Percentiles rank a stretch among this genome's conserved stretches.
Conservation (phyloP, 352 stramenopile genomes). For the Phytophthora chlamydospora region DNA sequence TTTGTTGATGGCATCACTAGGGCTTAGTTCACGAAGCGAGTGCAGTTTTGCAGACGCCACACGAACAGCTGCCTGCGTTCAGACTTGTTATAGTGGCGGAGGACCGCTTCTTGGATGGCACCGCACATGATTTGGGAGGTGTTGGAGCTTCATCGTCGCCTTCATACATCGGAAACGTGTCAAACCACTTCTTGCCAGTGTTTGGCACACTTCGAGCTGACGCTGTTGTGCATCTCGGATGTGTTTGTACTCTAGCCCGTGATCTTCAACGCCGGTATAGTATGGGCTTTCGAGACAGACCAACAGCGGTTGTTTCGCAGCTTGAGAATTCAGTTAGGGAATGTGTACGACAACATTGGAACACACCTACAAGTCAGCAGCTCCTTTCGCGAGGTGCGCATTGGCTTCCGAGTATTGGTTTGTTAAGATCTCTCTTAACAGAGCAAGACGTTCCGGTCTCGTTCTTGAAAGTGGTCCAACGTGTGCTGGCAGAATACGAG, state of each 20-base stretch:
- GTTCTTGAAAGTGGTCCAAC: slow-evolving; percentile 35
- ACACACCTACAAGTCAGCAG: slow-evolving; percentile 34
- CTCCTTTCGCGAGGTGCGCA: slow-evolving; percentile 48
- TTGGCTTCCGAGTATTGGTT: slow-evolving; percentile 52
- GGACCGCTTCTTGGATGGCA: slow-evolving; percentile 31
- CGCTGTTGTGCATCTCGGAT: slow-evolving; percentile 46
- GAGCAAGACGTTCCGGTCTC: slow-evolving; percentile 36
- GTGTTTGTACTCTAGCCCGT: slow-evolving; percentile 35
- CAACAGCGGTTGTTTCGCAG: background rate
- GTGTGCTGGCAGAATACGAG: slow-evolving; percentile 54
- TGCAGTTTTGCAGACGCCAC: slow-evolving; percentile 37
- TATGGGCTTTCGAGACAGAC: slow-evolving; percentile 13
- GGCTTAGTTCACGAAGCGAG: slow-evolving; percentile 22
- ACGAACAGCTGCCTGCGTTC: slow-evolving; percentile 37
- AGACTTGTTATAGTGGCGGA: slow-evolving; percentile 33
- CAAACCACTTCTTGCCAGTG: slow-evolving; percentile 31
- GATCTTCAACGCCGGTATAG: slow-evolving; percentile 35
- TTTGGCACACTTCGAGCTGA: slow-evolving; percentile 34
- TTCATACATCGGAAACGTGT: slow-evolving; percentile 41
- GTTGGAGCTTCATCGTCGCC: background rate
- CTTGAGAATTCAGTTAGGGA: slow-evolving; percentile 34
- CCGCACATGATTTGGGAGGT: background rate
- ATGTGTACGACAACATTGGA: slow-evolving; percentile 53
- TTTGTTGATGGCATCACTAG: slow-evolving; percentile 20
- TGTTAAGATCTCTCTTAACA: slow-evolving; percentile 40